phyloP scores from a whole-genome alignment of 352 stramenopile genomes.

The Globisporangium nodosum region DNA sequence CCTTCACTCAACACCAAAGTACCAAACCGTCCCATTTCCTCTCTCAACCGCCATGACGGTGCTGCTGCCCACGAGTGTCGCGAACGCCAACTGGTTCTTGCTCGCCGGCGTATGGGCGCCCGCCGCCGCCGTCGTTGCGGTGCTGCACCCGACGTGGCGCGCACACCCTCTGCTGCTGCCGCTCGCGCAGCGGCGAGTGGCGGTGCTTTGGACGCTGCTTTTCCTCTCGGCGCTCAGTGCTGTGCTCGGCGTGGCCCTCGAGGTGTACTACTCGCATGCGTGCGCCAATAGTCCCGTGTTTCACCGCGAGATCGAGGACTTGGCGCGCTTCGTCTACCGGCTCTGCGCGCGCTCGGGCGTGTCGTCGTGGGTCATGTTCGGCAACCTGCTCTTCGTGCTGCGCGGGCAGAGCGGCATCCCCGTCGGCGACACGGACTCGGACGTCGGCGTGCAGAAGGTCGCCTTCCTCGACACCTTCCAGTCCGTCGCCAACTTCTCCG shows the following conservation, averaged over 20 bases:
- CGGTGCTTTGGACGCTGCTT: slow-evolving; percentile 41
- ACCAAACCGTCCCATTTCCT: too few relatives aligned
- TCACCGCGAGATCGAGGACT: slow-evolving; percentile 59
- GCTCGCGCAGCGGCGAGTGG: slow-evolving; percentile 16
- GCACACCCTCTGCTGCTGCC: slow-evolving; percentile 18
- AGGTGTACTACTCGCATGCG: slow-evolving; percentile 51
- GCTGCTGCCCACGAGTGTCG: slow-evolving; percentile 57
- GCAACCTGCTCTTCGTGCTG: slow-evolving; percentile 73
- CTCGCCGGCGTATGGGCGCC: slow-evolving; percentile 29
- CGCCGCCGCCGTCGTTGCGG: slow-evolving; percentile 18
- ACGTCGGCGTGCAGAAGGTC: slow-evolving; percentile 61
- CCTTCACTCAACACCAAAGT: too few relatives aligned
- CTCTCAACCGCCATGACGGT: slow-evolving; percentile 44
- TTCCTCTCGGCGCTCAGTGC: slow-evolving; percentile 20
- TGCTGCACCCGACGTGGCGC: slow-evolving; percentile 46
- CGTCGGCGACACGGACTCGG: slow-evolving; percentile 72
- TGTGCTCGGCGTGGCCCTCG: slow-evolving; percentile 40
- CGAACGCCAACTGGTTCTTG: slow-evolving; percentile 56
- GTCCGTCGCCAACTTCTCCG: slow-evolving; percentile 52
- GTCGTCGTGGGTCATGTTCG: slow-evolving; percentile 68
- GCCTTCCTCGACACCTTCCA: slow-evolving; percentile 44
- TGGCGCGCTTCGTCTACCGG: slow-evolving; percentile 61
- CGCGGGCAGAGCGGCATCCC: slow-evolving; percentile 55
- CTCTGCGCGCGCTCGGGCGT: slow-evolving; percentile 41
- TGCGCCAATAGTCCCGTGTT: slow-evolving; percentile 68